A percentile compares a stretch with the other conserved stretches of the same genome.
phyloP scores from a whole-genome alignment of 2,329 filamentous ascomycete genomes.

The Colletotrichum somersetense region DNA sequence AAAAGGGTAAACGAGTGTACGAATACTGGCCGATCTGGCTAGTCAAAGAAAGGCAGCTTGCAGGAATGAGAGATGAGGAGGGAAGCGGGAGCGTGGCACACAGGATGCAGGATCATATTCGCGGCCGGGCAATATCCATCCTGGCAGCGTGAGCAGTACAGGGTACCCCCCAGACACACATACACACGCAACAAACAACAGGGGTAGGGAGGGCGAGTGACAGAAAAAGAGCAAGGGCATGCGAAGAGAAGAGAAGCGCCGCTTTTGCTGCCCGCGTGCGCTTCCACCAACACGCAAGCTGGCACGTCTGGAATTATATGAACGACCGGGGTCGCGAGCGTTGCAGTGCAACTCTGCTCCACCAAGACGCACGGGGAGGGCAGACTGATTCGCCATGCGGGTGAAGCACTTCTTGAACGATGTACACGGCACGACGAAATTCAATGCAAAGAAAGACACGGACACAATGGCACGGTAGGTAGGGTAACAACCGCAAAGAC shows the following conservation, averaged over 20 bases:
- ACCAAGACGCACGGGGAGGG: slow-evolving; percentile 18
- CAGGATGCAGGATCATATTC: slow-evolving; percentile 11
- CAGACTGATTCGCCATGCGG: slow-evolving; percentile 21
- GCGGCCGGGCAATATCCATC: slow-evolving; percentile 8
- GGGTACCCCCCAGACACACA: neutral
- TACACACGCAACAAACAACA: slow-evolving; percentile 2
- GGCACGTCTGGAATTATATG: slow-evolving; percentile 36
- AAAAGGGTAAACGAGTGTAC: slow-evolving; percentile 34
- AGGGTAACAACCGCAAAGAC: neutral
- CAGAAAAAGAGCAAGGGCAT: neutral
- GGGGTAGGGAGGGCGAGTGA: too few species aligned
- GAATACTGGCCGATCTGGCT: slow-evolving; percentile 5
- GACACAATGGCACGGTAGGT: neutral
- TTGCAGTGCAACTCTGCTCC: slow-evolving; percentile 25
- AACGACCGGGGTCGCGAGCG: slow-evolving; percentile 25
- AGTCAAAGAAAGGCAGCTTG: slow-evolving; percentile 21
- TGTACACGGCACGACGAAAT: neutral
- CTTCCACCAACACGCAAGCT: slow-evolving; percentile 20
- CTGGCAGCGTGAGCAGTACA: neutral
- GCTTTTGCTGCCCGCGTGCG: too few species aligned
- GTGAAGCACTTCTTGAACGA: slow-evolving; percentile 10
- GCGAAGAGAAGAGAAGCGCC: too few species aligned
- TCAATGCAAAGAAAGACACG: slow-evolving; percentile 13
- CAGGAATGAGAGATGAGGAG: slow-evolving; percentile 33
- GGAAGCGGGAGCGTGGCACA: slow-evolving; percentile 33